Evolutionary conservation across 805 yeast genomes (phyloP).

Genomic region (Nadsonia fulvescens): DNA sequence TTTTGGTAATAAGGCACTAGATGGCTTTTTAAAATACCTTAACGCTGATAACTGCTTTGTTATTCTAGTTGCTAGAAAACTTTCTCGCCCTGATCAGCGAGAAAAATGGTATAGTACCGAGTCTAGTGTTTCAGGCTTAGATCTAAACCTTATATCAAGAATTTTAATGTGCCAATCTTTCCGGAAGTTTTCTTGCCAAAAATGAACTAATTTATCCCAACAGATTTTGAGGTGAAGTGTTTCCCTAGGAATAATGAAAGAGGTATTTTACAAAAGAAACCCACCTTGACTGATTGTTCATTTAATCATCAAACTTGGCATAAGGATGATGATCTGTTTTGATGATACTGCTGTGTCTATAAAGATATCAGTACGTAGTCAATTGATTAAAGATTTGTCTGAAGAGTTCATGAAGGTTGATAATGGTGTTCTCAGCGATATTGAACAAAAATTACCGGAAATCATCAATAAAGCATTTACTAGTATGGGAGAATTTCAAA

Average conservation of each 20-base stretch:
- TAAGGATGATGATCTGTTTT: slow-evolving; percentile 45
- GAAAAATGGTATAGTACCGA: slow-evolving; percentile 92
- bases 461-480: too few species aligned
- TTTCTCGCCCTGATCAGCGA: slow-evolving; percentile 27
- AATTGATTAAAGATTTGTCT: slow-evolving; percentile 56
- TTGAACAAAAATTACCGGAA: too few species aligned
- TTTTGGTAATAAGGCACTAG: slow-evolving; percentile 38
- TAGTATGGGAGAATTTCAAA: too few species aligned
- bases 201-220: slow-evolving; percentile 65
- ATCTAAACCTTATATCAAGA: slow-evolving; percentile 15
- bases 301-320: slow-evolving; percentile 45
- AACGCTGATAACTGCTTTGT: slow-evolving; percentile 43
- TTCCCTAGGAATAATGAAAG: slow-evolving; percentile 23
- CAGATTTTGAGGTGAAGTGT: slow-evolving; percentile 46
- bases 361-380: slow-evolving; percentile 43
- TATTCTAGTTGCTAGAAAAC: slow-evolving; percentile 33
- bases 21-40: slow-evolving; percentile 30
- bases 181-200: slow-evolving; percentile 39
- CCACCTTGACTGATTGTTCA: slow-evolving; percentile 81
- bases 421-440: slow-evolving; percentile 54
- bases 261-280: slow-evolving; percentile 80
- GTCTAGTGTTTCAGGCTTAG: slow-evolving; percentile 31
- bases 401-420: slow-evolving; percentile 73
- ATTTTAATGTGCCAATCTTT: slow-evolving; percentile 13
- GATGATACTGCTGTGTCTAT: slow-evolving; percentile 41